Base-by-base conservation (phyloP, 371 early-diverging fungal species). In the Dichotomocladium elegans region DNA sequence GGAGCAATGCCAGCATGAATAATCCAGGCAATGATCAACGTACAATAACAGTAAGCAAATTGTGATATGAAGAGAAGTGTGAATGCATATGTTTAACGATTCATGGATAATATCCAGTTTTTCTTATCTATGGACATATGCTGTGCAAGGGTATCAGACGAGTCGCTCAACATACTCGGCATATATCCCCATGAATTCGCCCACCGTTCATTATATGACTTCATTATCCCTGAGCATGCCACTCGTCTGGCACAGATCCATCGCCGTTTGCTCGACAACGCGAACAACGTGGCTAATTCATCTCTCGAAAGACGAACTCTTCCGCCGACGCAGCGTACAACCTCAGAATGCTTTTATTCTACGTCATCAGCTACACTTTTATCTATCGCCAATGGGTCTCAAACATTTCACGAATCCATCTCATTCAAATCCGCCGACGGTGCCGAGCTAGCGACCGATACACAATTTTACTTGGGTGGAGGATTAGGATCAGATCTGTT, bases 131-230 rank as follows among this genome's bases (percentile, higher is more conserved):
- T 82, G 78, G 77, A 76, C 21, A 50, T 79, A 17, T 67, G 77
- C 34, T 82, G 81, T 56, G 83, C 82, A 2, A 66, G 76, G 25
- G 79, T 75, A 35, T 80, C 83, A 6, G 77, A 79, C 51, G 80
- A 81, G 41, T 70, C 72, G 0, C 69, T 71, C 19, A 70, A 65
- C 19, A 45, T 71, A 15, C 75, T 82, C 79, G 83, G 80, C 10
- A 81, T 78, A 41, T 80, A 80, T 44, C 81, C 85, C 0, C 76
- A 74, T 47, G 81, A 85, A 50, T 66, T 85, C 11, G 72, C 79
- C 2, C 74, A 81, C 66, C 74, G 74, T 25, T 72, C 85, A 2
- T 57, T 85, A 22, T 75, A 77, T 49, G 73, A 79, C 7, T 80
- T 81, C 46, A 57, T 85, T 28, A 68, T 66, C 8, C 56, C 62